Evolutionary conservation across 257 asterid species (phyloP).

Genomic region (Schizonepeta tenuifolia): DNA sequence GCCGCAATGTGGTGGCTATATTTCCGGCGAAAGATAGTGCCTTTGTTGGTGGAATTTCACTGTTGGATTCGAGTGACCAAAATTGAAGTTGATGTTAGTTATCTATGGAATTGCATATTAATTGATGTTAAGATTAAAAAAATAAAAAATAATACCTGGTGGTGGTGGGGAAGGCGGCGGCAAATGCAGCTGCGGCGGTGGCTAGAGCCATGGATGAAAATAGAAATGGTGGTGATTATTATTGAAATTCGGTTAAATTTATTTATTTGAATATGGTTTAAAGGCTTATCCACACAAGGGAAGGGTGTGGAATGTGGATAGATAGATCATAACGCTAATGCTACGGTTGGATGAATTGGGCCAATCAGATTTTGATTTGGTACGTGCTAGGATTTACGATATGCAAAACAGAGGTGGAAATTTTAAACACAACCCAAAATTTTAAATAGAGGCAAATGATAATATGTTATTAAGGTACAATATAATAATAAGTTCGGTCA

Average conservation of each 20-base stretch:
- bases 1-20: conserved; percentile 26
- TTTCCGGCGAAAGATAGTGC: conserved; percentile 27
- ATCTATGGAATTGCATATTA: background rate
- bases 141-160: conserved; percentile 37
- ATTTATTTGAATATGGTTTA: background rate
- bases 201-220: conserved; percentile 61
- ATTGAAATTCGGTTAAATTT: background rate
- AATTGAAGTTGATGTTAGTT: background rate
- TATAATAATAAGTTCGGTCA: no score
- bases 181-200: conserved; percentile 53
- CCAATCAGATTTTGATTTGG: conserved; percentile 10
- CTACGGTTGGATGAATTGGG: conserved; percentile 25
- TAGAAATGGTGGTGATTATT: background rate
- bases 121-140: background rate
- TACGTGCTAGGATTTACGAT: conserved; percentile 10
- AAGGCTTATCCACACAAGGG: conserved; percentile 42
- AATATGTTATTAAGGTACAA: no score
- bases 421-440: no score
- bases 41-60: conserved; percentile 37
- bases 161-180: conserved; percentile 38
- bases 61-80: background rate
- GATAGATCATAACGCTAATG: no score
- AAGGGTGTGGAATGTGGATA: no score
- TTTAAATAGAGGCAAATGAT: no score
- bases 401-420: no score